Percentiles rank a stretch among this genome's conserved stretches.
Conservation (phyloP, 116 monocot species). For the Cymodocea nodosa region DNA sequence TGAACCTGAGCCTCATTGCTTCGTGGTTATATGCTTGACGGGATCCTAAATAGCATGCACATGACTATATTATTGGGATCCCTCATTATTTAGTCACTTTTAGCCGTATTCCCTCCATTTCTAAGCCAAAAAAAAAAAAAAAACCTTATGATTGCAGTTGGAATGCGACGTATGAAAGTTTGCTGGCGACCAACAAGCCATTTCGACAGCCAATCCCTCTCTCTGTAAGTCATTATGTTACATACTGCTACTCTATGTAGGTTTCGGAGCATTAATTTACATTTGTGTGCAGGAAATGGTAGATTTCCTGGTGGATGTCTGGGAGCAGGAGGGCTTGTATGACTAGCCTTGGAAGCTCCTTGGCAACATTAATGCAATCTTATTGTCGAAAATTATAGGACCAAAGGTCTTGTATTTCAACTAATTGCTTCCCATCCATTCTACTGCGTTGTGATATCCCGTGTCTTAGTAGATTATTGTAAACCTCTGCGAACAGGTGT, state of each 20-base stretch:
- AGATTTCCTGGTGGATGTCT: conserved; percentile 89
- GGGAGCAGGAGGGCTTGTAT: conserved; percentile 95
- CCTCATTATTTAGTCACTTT: background rate
- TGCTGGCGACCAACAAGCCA: conserved; percentile 80
- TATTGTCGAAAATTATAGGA: background rate
- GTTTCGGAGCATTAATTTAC: background rate
- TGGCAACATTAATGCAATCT: background rate
- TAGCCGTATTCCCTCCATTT: background rate
- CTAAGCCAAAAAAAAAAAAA: background rate
- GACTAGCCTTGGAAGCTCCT: conserved; percentile 30
- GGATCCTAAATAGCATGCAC: no score
- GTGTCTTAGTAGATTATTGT: background rate
- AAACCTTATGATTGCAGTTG: conserved; percentile 36
- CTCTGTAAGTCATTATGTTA: conserved; percentile 30
- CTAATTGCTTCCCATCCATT: background rate
- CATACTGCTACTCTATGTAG: background rate
- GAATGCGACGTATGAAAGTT: conserved; percentile 92
- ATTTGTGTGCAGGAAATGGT: conserved; percentile 76
- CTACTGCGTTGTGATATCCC: background rate
- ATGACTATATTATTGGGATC: no score
- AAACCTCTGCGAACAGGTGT: background rate
- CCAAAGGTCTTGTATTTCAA: conserved; percentile 3
- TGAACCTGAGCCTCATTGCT: background rate
- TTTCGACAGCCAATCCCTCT: conserved; percentile 71
- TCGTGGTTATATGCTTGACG: background rate